Evolutionary conservation across 2,329 filamentous ascomycete species (phyloP).

Genomic region (Chrysosporium keratinophilum): DNA sequence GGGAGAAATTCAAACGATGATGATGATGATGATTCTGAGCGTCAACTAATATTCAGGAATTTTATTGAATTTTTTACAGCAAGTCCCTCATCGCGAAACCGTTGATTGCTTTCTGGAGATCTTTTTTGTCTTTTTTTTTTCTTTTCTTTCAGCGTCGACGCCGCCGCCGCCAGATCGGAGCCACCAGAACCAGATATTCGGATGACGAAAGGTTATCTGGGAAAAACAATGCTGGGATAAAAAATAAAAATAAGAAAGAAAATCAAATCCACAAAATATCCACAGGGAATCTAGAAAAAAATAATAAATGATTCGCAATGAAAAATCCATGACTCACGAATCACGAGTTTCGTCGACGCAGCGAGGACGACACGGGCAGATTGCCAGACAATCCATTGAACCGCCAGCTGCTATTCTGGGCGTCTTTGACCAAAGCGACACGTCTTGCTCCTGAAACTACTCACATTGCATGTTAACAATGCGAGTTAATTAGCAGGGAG

Average conservation of each 20-base stretch:
- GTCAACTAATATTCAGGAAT: too few relatives aligned
- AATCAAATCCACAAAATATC: not conserved
- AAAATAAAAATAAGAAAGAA: slow-evolving; percentile 4
- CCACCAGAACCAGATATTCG: slow-evolving; percentile 3
- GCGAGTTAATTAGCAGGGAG: not conserved
- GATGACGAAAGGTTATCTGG: not conserved
- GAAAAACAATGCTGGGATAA: not conserved
- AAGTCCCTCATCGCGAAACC: not conserved
- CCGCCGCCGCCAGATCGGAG: not conserved
- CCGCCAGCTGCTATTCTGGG: not conserved
- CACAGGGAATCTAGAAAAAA: not conserved
- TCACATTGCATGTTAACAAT: not conserved
- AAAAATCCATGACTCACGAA: too few relatives aligned
- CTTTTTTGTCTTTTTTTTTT: not conserved
- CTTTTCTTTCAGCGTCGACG: not conserved
- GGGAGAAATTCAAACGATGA: slow-evolving; percentile 10
- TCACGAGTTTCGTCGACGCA: too few relatives aligned
- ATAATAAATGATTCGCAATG: not conserved
- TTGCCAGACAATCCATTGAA: not conserved
- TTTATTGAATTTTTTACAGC: too few relatives aligned
- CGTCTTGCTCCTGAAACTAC: not conserved
- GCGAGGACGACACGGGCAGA: not conserved
- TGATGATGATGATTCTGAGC: too few relatives aligned
- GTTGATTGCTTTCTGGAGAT: not conserved
- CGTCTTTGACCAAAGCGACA: not conserved